phyloP scores from a whole-genome alignment of 1,284 basidiomycete species.

The Marasmius sp. region DNA sequence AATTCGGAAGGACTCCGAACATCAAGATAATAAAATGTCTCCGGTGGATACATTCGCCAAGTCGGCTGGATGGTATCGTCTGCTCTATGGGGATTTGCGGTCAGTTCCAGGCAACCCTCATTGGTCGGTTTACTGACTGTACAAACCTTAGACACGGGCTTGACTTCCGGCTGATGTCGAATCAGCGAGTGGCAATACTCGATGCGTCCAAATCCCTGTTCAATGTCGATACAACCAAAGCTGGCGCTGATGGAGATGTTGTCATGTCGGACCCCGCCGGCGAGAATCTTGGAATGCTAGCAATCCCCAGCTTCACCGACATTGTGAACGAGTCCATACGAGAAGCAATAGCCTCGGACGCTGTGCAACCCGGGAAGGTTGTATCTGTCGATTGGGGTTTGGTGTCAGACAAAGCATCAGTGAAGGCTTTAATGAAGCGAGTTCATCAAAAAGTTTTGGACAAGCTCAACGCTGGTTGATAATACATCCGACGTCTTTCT shows the following conservation, averaged over 20 bases:
- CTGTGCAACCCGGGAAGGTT: conserved; percentile 37
- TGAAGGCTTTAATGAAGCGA: conserved; percentile 46
- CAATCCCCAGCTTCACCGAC: conserved; percentile 59
- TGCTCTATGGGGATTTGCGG: conserved; percentile 69
- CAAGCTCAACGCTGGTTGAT: conserved; percentile 16
- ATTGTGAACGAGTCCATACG: conserved; percentile 45
- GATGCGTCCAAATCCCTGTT: conserved; percentile 68
- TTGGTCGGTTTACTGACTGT: neutral
- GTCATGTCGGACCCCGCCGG: conserved; percentile 12
- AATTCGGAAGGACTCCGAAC: conserved; percentile 41
- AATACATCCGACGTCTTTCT: neutral
- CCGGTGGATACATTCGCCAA: conserved; percentile 70
- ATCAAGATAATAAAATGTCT: conserved; percentile 22
- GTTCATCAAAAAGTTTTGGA: conserved; percentile 45
- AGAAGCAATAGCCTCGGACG: conserved; percentile 32
- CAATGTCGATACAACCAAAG: conserved; percentile 16
- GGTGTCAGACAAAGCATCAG: conserved; percentile 52
- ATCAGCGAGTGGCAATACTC: conserved; percentile 62
- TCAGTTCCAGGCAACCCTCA: conserved; percentile 25
- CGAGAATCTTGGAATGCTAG: conserved; percentile 42
- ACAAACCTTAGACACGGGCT: conserved; percentile 58
- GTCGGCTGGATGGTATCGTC: conserved; percentile 77
- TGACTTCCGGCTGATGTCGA: conserved; percentile 74
- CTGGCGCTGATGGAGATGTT: conserved; percentile 12
- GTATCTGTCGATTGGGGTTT: conserved; percentile 62